Evolutionary conservation across 2,329 filamentous ascomycete species (phyloP), one percentile per base, ranked within the genome.

Genomic region (Zasmidium angulare): DNA sequence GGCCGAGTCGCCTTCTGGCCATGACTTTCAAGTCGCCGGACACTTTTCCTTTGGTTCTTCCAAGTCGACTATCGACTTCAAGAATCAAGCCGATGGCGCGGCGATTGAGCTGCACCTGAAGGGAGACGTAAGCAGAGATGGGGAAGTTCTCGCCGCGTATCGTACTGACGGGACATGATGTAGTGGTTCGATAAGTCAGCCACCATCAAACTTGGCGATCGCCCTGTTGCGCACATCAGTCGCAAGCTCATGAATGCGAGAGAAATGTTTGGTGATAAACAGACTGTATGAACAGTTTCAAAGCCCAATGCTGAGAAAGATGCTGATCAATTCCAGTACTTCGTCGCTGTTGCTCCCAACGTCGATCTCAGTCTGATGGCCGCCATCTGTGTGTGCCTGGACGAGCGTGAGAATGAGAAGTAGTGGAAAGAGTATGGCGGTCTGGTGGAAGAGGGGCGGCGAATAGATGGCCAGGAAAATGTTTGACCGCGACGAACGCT

Each of bases 351-450:
- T 4, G 86, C 86, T 1, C 85, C 87, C 0, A 83, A 83, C 17
- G 84, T 89, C 6, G 88, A 91, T 68, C 80, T 88, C 73, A 82
- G 85, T 2, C 68, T 90, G 50, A 82, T 90, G 64, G 84, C 80
- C 0, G 88, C 87, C 11, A 76, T 90, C 68, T 89, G 86, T 69
- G 85, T 90, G 54, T 86, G 83, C 61, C 75, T 90, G 60, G 88
- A 90, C 63, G 86, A 89, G 79, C 82, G 82, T 76, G 83, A 87
- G 58, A 83, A 85, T 50, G 79, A 84, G 24, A 29, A 47, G 40
- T 55, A 31, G 20, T 52, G 50, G 7, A 7, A 43, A 17, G 11
- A 19, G 7, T 43, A 14, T 43, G 36, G 36, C 3, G n/a, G 14
- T 7, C 4, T 43, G 36, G 26, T 6, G 11, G 26, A 29, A 29